A percentile compares a stretch with the other conserved stretches of the same genome.
Evolutionary conservation across 192 early-diverging fungal genomes (phyloP).

Genomic region (Coemansia sp.): DNA sequence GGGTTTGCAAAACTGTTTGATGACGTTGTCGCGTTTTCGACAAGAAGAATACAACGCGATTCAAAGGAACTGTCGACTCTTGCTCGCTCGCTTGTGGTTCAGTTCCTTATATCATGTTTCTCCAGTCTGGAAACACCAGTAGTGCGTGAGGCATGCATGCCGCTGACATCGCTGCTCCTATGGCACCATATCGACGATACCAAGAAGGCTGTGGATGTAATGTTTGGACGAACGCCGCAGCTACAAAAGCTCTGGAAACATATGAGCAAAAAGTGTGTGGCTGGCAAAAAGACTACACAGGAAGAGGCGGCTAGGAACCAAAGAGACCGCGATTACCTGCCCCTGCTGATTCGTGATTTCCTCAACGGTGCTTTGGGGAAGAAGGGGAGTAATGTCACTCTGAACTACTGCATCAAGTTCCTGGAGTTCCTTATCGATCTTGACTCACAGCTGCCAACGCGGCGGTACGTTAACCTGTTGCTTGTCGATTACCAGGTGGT

Average conservation of each 20-base stretch:
- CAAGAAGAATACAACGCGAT: conserved; percentile 1
- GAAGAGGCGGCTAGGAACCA: conserved; percentile 57
- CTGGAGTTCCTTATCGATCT: conserved; percentile 88
- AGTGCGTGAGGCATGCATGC: conserved; percentile 79
- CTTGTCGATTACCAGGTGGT: conserved; percentile 79
- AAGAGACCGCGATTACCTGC: conserved; percentile 67
- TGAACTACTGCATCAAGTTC: conserved; percentile 68
- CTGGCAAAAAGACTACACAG: conserved; percentile 28
- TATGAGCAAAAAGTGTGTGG: conserved; percentile 52
- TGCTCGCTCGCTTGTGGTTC: conserved; percentile 57
- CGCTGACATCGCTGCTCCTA: conserved; percentile 68
- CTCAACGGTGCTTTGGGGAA: conserved; percentile 17
- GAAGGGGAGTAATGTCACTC: neutral
- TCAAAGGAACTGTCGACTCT: conserved; percentile 16
- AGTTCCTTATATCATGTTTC: conserved; percentile 84
- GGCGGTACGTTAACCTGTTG: conserved; percentile 80
- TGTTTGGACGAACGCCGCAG: conserved; percentile 63
- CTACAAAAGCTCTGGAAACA: conserved; percentile 70
- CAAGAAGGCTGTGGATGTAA: conserved; percentile 56
- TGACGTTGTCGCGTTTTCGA: conserved; percentile 53
- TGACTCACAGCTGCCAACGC: conserved; percentile 85
- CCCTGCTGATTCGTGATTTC: conserved; percentile 66
- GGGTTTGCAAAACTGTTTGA: conserved; percentile 13
- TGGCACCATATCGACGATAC: conserved; percentile 70
- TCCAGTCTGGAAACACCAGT: conserved; percentile 74